phyloP scores from a whole-genome alignment of 1,284 basidiomycete genomes.

The Ganoderma sinense region DNA sequence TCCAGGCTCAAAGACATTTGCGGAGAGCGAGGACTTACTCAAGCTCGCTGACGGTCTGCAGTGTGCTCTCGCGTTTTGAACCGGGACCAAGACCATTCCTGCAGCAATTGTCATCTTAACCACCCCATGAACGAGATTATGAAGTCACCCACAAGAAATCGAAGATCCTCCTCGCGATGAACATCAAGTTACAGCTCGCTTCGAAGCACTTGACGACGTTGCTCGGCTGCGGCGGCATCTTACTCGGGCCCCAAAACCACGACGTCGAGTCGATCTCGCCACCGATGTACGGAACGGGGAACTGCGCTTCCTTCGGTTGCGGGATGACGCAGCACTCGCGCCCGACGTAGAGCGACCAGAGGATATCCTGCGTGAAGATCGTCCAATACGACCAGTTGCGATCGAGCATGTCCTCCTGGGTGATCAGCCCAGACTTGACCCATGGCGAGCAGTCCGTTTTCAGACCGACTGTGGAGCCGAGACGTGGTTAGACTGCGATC shows the following conservation, averaged over 20 bases:
- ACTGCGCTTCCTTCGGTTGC: slow-evolving; percentile 43
- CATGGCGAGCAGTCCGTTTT: slow-evolving; percentile 63
- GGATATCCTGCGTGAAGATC: slow-evolving; percentile 62
- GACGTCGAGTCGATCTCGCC: slow-evolving; percentile 51
- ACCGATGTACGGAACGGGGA: slow-evolving; percentile 55
- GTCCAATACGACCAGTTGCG: slow-evolving; percentile 66
- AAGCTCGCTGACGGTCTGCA: slow-evolving; percentile 59
- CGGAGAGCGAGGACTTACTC: slow-evolving; percentile 47
- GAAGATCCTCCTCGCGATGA: slow-evolving; percentile 63
- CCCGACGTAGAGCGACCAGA: slow-evolving; percentile 66
- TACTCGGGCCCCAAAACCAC: slow-evolving; percentile 50
- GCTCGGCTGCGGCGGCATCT: slow-evolving; percentile 52
- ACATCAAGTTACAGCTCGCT: slow-evolving; percentile 59
- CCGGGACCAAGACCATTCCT: slow-evolving; percentile 53
- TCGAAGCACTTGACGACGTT: slow-evolving; percentile 59
- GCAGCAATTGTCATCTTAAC: background rate
- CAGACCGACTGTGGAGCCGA: slow-evolving; percentile 54
- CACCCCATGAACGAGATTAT: background rate
- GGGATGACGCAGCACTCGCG: slow-evolving; percentile 58
- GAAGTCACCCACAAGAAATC: slow-evolving; percentile 59
- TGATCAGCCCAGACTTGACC: slow-evolving; percentile 59
- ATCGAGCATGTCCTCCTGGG: slow-evolving; percentile 57
- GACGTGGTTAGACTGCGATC: background rate
- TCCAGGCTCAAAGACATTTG: background rate
- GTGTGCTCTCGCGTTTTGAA: slow-evolving; percentile 46